Conservation (phyloP, 1,284 basidiomycete genomes). For the Sporisorium sorghi region DNA sequence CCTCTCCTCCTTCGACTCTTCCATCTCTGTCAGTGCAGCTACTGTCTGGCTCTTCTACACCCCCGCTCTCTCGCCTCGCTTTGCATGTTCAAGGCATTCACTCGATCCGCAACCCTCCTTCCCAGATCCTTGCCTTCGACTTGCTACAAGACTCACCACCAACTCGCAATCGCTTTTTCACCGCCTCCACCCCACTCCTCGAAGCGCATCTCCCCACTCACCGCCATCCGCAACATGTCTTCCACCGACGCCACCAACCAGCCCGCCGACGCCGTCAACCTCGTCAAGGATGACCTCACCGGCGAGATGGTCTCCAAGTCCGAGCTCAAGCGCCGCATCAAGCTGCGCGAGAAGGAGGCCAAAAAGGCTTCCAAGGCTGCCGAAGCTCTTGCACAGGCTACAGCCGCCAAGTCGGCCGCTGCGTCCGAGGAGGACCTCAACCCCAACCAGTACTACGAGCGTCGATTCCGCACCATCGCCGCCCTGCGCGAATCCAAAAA, state of each 20-base stretch:
- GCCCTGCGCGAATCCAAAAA: slow-evolving; percentile 84
- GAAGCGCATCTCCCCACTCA: slow-evolving; percentile 4
- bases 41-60: slow-evolving; percentile 1
- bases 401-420: slow-evolving; percentile 34
- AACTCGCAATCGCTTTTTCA: background rate
- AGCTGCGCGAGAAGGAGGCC: slow-evolving; percentile 82
- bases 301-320: slow-evolving; percentile 69
- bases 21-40: background rate
- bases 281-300: slow-evolving; percentile 65
- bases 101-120: slow-evolving; percentile 19
- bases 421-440: slow-evolving; percentile 62
- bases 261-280: slow-evolving; percentile 53
- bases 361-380: slow-evolving; percentile 80
- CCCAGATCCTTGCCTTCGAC: slow-evolving; percentile 31
- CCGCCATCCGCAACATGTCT: slow-evolving; percentile 43
- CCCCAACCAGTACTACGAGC: slow-evolving; percentile 89
- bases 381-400: slow-evolving; percentile 38
- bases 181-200: background rate
- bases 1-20: background rate
- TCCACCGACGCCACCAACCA: slow-evolving; percentile 47
- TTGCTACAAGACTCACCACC: slow-evolving; percentile 4
- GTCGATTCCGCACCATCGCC: slow-evolving; percentile 87
- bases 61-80: background rate
- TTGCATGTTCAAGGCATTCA: slow-evolving; percentile 47
- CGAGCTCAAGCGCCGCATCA: slow-evolving; percentile 63